Conservation (phyloP, 2,329 filamentous ascomycete genomes). For the Tolypocladium pustulatum region DNA sequence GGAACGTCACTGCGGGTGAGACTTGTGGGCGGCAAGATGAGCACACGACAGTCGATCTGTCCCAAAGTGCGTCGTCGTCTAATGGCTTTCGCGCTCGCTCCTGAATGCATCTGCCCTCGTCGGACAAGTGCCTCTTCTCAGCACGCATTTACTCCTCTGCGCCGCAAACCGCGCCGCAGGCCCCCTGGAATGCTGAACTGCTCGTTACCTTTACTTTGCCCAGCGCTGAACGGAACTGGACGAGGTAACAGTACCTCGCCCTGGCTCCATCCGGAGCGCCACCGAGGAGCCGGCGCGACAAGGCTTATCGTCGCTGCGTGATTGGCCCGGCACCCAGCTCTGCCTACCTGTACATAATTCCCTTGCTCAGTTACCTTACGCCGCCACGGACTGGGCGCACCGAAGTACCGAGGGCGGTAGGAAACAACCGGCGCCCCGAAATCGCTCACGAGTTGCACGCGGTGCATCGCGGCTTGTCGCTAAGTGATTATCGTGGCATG, state of each 20-base stretch:
- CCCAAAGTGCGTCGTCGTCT: not conserved
- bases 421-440: not conserved
- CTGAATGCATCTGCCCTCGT: not conserved
- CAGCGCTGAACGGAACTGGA: not conserved
- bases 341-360: constrained; percentile 17
- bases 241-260: no score
- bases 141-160: not conserved
- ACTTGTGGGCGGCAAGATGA: not conserved
- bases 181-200: not conserved
- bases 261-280: constrained; percentile 3
- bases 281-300: constrained; percentile 3
- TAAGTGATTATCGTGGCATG: no score
- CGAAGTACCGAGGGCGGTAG: not conserved
- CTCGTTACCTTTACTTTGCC: no score
- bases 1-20: not conserved
- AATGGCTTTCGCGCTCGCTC: not conserved
- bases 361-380: not conserved
- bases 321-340: no score
- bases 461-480: constrained; percentile 6
- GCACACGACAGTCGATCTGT: not conserved
- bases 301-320: constrained; percentile 17
- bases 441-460: not conserved
- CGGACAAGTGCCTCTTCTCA: not conserved
- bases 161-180: not conserved
- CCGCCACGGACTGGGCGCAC: not conserved